These are phyloP conservation scores for Paracorniculantispora psalliotae DNA, from an alignment of 2,329 filamentous ascomycete genomes.

Conservation along the genomic window DNA sequence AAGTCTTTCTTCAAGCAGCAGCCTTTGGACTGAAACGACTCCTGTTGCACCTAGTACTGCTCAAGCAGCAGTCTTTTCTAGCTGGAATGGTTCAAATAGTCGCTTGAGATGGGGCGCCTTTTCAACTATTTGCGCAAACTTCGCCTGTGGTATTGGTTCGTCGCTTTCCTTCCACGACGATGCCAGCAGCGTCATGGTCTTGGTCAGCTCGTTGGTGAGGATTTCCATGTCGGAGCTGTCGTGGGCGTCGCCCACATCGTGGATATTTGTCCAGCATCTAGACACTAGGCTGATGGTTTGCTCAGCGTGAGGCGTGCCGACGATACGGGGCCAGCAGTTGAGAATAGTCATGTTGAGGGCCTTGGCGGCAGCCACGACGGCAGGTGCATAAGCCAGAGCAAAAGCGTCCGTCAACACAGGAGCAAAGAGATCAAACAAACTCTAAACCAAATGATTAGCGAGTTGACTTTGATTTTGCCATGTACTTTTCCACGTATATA, in stretches of 20 bases:
- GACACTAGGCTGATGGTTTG: constrained; percentile 60
- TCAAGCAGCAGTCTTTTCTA: background rate
- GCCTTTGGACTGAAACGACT: constrained; percentile 47
- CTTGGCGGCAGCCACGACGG: constrained; percentile 48
- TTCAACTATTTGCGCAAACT: constrained; percentile 6
- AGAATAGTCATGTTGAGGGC: constrained; percentile 54
- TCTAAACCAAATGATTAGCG: constrained; percentile 33
- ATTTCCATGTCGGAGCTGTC: background rate
- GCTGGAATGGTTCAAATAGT: constrained; percentile 14
- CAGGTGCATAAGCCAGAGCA: constrained; percentile 45
- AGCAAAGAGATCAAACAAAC: constrained; percentile 62
- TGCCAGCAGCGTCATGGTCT: constrained; percentile 30
- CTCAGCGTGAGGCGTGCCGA: constrained; percentile 47
- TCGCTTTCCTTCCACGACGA: constrained; percentile 19
- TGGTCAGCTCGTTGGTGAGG: constrained; percentile 30
- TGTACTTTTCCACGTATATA: too few species aligned
- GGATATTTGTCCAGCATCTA: constrained; percentile 57
- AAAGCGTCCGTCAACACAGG: constrained; percentile 66
- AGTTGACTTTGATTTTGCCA: background rate
- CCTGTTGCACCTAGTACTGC: background rate
- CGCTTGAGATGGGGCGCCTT: constrained; percentile 21
- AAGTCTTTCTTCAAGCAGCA: constrained; percentile 96
- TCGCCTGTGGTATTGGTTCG: constrained; percentile 6
- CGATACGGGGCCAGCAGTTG: constrained; percentile 66
- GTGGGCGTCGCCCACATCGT: constrained; percentile 25